Evolutionary conservation across 2,329 filamentous ascomycete species (phyloP).

Genomic region (Fusarium lateritium): DNA sequence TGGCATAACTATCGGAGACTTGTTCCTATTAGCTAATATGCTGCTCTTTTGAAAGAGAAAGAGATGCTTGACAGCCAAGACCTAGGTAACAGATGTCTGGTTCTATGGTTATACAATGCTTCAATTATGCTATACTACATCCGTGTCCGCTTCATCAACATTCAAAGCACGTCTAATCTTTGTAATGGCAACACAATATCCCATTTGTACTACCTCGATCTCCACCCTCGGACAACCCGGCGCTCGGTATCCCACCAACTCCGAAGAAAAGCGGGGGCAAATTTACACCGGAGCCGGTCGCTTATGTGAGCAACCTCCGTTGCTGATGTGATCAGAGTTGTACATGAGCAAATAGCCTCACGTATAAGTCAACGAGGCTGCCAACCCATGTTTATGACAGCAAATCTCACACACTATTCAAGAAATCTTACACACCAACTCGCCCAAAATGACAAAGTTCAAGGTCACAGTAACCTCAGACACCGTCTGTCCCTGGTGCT

Average conservation of each 20-base stretch:
- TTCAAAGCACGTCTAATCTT: conserved; percentile 22
- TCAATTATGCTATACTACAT: not conserved
- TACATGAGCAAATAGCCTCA: conserved; percentile 16
- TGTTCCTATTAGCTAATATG: too few species aligned
- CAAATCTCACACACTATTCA: not conserved
- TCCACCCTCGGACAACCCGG: conserved; percentile 19
- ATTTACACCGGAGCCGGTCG: conserved; percentile 16
- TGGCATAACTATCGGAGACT: too few species aligned
- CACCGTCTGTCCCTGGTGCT: conserved; percentile 67
- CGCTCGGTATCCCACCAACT: conserved; percentile 39
- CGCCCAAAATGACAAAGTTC: conserved; percentile 70
- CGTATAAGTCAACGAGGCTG: conserved; percentile 20
- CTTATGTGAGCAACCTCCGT: conserved; percentile 33
- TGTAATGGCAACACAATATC: conserved; percentile 3
- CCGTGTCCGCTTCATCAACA: conserved; percentile 2
- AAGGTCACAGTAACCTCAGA: conserved; percentile 64
- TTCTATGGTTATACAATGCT: too few species aligned
- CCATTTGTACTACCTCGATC: not conserved
- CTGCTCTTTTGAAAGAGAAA: too few species aligned
- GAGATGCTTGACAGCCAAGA: too few species aligned
- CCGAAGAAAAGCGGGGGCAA: conserved; percentile 17
- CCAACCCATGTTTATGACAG: not conserved
- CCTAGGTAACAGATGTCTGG: too few species aligned
- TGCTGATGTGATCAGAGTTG: conserved; percentile 32
- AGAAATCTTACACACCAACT: conserved; percentile 13